phyloP scores from a whole-genome alignment of 768 basidiomycete species.

The Mycena metata region DNA sequence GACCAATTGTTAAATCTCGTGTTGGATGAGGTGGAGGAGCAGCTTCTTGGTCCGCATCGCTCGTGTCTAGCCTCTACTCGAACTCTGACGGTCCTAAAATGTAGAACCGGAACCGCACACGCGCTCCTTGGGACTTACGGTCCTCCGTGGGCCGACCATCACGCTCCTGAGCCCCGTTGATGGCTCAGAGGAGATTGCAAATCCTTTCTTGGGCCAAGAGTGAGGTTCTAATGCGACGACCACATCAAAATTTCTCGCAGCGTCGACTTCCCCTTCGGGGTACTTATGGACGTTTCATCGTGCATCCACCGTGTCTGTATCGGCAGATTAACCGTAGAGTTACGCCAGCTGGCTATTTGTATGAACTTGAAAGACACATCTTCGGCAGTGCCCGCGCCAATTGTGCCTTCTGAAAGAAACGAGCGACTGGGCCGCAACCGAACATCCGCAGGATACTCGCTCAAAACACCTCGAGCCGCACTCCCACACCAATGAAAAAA shows the following conservation, averaged over 20 bases:
- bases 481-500: constrained; percentile 25
- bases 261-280: background rate
- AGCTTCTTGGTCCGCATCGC: constrained; percentile 69
- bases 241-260: background rate
- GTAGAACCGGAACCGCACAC: constrained; percentile 76
- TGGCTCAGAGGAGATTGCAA: constrained; percentile 94
- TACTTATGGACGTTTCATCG: background rate
- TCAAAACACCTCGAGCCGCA: no score
- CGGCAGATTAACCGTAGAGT: background rate
- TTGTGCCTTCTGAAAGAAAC: no score
- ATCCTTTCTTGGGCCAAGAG: constrained; percentile 86
- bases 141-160: constrained; percentile 94
- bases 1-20: constrained; percentile 98
- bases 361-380: background rate
- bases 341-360: background rate
- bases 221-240: constrained; percentile 41
- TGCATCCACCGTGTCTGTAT: background rate
- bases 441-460: no score
- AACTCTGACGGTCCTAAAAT: constrained; percentile 17
- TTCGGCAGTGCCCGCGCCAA: no score
- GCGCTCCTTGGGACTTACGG: constrained; percentile 84
- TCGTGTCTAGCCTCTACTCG: constrained; percentile 31
- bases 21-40: constrained; percentile 94
- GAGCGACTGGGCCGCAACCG: no score
- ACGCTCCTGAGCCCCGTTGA: constrained; percentile 95